Percentiles rank a stretch among this genome's conserved stretches.
Evolutionary conservation across 441 rosid species (phyloP).

Genomic region (Pelargonium australe): DNA sequence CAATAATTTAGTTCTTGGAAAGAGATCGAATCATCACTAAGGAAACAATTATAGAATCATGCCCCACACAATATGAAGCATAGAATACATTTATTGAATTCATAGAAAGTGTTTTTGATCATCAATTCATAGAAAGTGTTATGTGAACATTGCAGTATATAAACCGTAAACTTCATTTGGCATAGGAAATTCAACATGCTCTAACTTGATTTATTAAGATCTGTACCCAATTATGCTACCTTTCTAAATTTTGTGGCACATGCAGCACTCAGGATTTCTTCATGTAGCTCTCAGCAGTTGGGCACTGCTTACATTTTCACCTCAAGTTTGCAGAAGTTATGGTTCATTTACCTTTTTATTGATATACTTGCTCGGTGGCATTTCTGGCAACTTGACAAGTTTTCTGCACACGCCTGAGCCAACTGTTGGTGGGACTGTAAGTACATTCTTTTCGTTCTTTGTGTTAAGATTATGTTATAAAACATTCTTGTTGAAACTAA

Average conservation of each 20-base stretch:
- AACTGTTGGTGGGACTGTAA: conserved; percentile 85
- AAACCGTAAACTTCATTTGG: too few relatives aligned
- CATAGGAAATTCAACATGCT: too few relatives aligned
- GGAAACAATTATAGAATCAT: background rate
- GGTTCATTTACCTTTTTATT: conserved; percentile 66
- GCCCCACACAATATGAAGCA: background rate
- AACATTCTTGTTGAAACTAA: background rate
- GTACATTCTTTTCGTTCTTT: conserved; percentile 10
- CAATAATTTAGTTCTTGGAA: background rate
- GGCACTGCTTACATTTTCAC: conserved; percentile 71
- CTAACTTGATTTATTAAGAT: background rate
- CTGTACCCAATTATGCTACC: background rate
- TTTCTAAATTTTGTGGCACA: conserved; percentile 7
- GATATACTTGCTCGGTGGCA: conserved; percentile 75
- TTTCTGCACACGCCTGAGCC: conserved; percentile 77
- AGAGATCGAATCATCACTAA: background rate
- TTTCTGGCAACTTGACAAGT: conserved; percentile 77
- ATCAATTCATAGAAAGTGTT: conserved; percentile 2
- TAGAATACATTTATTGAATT: conserved; percentile 1
- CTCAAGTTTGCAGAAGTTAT: conserved; percentile 62
- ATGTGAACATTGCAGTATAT: background rate
- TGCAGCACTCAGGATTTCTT: conserved; percentile 71
- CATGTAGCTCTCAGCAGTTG: conserved; percentile 76
- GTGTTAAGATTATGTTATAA: background rate
- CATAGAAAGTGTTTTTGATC: background rate